phyloP scores from a whole-genome alignment of 768 basidiomycete genomes.

The Tylopilus plumbeoviolaceoides region DNA sequence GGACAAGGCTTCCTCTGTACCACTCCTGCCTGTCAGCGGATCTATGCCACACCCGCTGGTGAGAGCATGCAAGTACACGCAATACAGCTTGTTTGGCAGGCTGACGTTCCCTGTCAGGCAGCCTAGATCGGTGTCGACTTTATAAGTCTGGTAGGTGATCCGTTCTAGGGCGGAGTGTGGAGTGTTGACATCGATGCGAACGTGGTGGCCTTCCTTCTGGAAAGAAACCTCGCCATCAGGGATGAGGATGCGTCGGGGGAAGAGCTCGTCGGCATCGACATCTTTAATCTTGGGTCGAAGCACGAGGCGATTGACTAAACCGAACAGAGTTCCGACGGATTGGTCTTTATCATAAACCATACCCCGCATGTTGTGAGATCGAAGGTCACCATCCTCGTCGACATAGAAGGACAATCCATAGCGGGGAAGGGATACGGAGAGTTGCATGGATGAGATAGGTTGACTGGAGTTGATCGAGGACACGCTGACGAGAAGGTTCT shows the following conservation, averaged over 20 bases:
- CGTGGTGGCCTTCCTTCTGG: slow-evolving; percentile 10
- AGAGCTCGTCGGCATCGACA: neutral
- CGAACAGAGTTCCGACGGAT: slow-evolving; percentile 42
- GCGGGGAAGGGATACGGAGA: slow-evolving; percentile 37
- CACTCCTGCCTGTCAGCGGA: slow-evolving; percentile 41
- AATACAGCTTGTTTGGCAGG: slow-evolving; percentile 31
- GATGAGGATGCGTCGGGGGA: slow-evolving; percentile 33
- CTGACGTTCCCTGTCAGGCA: slow-evolving; percentile 25
- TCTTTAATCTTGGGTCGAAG: slow-evolving; percentile 27
- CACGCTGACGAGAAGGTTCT: slow-evolving; percentile 21
- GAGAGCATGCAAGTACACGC: slow-evolving; percentile 45
- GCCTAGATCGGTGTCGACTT: slow-evolving; percentile 28
- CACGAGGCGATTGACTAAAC: slow-evolving; percentile 38
- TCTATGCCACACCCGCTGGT: slow-evolving; percentile 42
- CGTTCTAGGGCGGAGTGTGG: neutral
- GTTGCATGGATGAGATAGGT: neutral
- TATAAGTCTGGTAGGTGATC: slow-evolving; percentile 27
- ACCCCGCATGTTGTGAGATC: slow-evolving; percentile 38
- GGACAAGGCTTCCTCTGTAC: slow-evolving; percentile 41
- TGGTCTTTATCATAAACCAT: slow-evolving; percentile 43
- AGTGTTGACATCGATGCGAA: slow-evolving; percentile 12
- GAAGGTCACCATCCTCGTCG: slow-evolving; percentile 29
- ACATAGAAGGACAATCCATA: slow-evolving; percentile 40
- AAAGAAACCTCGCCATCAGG: slow-evolving; percentile 32
- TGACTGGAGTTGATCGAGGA: neutral